Evolutionary conservation across 2,329 filamentous ascomycete genomes (phyloP).

Genomic region (Stenocarpella maydis): DNA sequence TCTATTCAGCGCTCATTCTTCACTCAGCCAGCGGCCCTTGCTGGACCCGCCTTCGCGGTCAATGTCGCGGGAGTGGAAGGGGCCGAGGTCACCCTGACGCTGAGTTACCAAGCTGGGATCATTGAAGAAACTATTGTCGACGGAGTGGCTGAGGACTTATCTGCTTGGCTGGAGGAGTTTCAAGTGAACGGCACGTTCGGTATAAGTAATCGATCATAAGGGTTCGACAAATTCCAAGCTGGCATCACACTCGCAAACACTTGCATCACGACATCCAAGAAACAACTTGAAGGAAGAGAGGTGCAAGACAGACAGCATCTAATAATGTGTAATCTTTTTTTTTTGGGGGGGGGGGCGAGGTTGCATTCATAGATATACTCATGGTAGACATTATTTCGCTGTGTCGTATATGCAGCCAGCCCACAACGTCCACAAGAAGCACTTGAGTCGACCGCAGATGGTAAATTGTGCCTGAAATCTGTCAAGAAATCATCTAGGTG

Average conservation of each 20-base stretch:
- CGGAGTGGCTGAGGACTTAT: slow-evolving; percentile 49
- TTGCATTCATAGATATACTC: not conserved
- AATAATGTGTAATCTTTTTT: slow-evolving; percentile 10
- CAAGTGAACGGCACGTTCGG: slow-evolving; percentile 40
- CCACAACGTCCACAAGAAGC: too few relatives aligned
- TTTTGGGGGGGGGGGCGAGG: not conserved
- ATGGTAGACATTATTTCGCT: not conserved
- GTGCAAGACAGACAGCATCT: not conserved
- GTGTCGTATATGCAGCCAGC: not conserved
- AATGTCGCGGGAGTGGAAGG: slow-evolving; percentile 57
- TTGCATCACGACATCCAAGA: not conserved
- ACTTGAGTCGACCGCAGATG: too few relatives aligned
- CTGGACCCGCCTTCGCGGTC: slow-evolving; percentile 53
- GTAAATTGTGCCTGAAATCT: too few relatives aligned
- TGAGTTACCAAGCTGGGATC: slow-evolving; percentile 58
- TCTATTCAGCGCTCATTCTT: slow-evolving; percentile 56
- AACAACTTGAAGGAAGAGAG: too few relatives aligned
- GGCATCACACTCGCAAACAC: not conserved
- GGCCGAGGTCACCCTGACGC: slow-evolving; percentile 50
- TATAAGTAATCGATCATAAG: slow-evolving; percentile 26
- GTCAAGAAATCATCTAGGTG: too few relatives aligned
- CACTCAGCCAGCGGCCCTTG: slow-evolving; percentile 56
- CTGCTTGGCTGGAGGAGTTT: slow-evolving; percentile 40
- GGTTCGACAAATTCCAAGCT: not conserved
- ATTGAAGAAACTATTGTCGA: slow-evolving; percentile 50